Evolutionary conservation across 192 early-diverging fungal species (phyloP).

Genomic region (Umbelopsis sp.): DNA sequence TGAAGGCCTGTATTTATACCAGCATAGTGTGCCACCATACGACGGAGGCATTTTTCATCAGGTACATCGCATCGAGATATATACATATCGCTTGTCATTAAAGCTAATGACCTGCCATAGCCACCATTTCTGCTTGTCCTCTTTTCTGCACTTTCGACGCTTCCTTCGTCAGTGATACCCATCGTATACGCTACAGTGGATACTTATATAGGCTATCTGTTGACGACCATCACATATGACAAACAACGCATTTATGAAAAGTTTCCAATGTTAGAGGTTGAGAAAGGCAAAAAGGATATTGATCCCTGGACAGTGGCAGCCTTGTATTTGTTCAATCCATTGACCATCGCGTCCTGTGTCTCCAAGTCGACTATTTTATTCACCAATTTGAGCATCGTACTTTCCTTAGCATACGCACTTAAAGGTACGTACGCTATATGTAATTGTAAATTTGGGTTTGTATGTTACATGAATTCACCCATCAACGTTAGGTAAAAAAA

Average conservation of each 20-base stretch:
- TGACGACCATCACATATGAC: conserved; percentile 58
- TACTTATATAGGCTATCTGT: conserved; percentile 58
- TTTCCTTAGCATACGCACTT: conserved; percentile 69
- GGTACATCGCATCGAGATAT: conserved; percentile 40
- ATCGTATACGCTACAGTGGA: conserved; percentile 68
- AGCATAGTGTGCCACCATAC: conserved; percentile 78
- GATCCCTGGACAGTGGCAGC: conserved; percentile 29
- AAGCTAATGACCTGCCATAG: conserved; percentile 32
- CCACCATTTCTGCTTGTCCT: conserved; percentile 76
- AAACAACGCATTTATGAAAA: conserved; percentile 33
- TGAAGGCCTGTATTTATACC: conserved; percentile 84
- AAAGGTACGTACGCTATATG: conserved; percentile 49
- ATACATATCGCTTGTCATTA: neutral
- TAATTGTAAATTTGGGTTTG: neutral
- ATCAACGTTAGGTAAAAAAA: conserved; percentile 47
- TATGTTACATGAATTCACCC: neutral
- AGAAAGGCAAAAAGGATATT: conserved; percentile 11
- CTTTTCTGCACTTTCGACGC: conserved; percentile 62
- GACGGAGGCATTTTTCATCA: conserved; percentile 91
- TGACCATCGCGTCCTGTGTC: conserved; percentile 74
- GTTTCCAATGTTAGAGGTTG: conserved; percentile 35
- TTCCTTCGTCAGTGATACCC: conserved; percentile 56
- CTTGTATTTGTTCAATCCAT: conserved; percentile 84
- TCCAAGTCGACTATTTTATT: conserved; percentile 76
- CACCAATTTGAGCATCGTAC: conserved; percentile 74